A percentile compares a stretch with the other conserved stretches of the same genome.
These are phyloP conservation scores for Puccinia polysora DNA, from an alignment of 1,284 basidiomycete genomes.

Conservation along the genomic window DNA sequence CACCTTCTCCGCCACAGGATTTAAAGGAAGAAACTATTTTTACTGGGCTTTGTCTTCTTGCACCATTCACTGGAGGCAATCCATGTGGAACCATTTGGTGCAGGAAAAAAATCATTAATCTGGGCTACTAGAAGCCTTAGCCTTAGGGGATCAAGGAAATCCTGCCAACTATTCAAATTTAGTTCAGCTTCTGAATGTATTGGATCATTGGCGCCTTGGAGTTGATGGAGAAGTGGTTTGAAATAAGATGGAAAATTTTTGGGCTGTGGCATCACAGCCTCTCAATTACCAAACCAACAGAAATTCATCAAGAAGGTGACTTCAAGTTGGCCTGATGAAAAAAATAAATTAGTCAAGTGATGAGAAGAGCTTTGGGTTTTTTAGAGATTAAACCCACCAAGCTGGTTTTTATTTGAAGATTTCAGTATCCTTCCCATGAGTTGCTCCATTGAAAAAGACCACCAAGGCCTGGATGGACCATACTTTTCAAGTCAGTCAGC, in stretches of 20 bases:
- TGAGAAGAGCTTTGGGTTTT: not conserved
- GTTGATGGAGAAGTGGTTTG: not conserved
- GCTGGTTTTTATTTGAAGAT: not conserved
- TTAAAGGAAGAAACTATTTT: not conserved
- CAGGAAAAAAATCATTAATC: not conserved
- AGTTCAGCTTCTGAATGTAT: not conserved
- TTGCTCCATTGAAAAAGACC: slow-evolving; percentile 5
- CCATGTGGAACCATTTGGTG: not conserved
- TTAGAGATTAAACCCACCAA: not conserved
- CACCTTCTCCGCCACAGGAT: not conserved
- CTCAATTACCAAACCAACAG: not conserved
- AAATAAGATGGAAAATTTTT: not conserved
- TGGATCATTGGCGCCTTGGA: not conserved
- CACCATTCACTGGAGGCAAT: not conserved
- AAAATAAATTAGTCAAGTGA: too few species aligned
- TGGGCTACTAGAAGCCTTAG: not conserved
- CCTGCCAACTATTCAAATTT: not conserved
- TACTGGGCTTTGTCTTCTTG: not conserved
- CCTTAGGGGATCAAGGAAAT: not conserved
- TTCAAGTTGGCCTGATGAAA: slow-evolving; percentile 31
- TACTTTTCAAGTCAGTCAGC: slow-evolving; percentile 8
- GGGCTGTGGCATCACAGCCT: not conserved
- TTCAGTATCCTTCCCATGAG: not conserved
- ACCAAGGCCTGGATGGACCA: not conserved
- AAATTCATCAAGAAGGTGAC: not conserved